A percentile compares a stretch with the other conserved stretches of the same genome.
Evolutionary conservation across 1,139 yeast species (phyloP).

Genomic region (Pichia sp.): DNA sequence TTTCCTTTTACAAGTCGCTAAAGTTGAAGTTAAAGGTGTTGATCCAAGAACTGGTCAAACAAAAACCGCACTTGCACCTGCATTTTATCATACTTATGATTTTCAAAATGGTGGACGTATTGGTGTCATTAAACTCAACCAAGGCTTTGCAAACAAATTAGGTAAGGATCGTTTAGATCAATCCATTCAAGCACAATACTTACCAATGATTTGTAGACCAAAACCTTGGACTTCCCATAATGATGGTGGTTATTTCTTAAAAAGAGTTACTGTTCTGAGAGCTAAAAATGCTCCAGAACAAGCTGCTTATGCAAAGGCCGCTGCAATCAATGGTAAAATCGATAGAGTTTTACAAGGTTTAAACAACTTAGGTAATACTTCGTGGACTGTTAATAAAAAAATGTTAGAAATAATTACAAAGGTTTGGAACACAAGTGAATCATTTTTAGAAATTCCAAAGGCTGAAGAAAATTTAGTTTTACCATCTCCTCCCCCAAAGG

Average conservation of each 20-base stretch:
- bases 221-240: slow-evolving; percentile 78
- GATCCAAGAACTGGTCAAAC: slow-evolving; percentile 71
- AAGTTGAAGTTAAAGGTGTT: slow-evolving; percentile 65
- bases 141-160: slow-evolving; percentile 55
- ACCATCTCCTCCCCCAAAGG: slow-evolving; percentile 60
- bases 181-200: slow-evolving; percentile 75
- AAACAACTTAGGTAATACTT: slow-evolving; percentile 79
- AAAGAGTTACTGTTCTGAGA: slow-evolving; percentile 60
- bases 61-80: slow-evolving; percentile 75
- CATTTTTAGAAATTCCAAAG: slow-evolving; percentile 77
- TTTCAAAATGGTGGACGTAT: slow-evolving; percentile 70
- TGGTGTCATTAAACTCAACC: slow-evolving; percentile 78
- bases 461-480: slow-evolving; percentile 46
- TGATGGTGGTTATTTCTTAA: slow-evolving; percentile 76
- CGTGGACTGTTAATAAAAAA: slow-evolving; percentile 85
- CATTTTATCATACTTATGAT: slow-evolving; percentile 84
- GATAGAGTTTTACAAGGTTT: slow-evolving; percentile 70
- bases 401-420: slow-evolving; percentile 64
- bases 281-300: slow-evolving; percentile 88
- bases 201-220: slow-evolving; percentile 92
- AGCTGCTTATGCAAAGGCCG: slow-evolving; percentile 77
- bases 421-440: slow-evolving; percentile 83
- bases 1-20: slow-evolving; percentile 72
- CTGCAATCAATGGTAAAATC: slow-evolving; percentile 63
- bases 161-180: slow-evolving; percentile 63